Percentiles rank a stretch among this genome's conserved stretches.
Evolutionary conservation across 345 rosid species (phyloP).

Genomic region (Pugionium cornutum): DNA sequence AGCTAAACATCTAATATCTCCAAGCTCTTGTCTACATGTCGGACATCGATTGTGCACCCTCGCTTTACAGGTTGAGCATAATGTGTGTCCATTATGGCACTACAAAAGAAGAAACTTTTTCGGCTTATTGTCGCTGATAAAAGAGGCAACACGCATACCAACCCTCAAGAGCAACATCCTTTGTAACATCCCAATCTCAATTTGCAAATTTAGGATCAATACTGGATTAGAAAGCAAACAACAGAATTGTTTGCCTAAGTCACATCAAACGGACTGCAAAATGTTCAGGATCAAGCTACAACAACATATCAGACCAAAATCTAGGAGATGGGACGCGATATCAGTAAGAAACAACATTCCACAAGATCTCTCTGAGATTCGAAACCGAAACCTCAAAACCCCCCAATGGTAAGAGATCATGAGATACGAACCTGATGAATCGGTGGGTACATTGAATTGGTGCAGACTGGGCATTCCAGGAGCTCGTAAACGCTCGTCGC

Average conservation of each 20-base stretch:
- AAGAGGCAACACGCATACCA: neutral
- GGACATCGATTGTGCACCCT: slow-evolving; percentile 80
- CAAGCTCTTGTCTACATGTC: slow-evolving; percentile 78
- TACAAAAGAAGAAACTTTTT: slow-evolving; percentile 33
- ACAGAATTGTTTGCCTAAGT: too few species aligned
- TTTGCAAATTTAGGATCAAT: too few species aligned
- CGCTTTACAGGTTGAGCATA: slow-evolving; percentile 78
- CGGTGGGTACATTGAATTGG: slow-evolving; percentile 98
- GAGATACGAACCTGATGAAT: slow-evolving; percentile 81
- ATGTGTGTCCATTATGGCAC: slow-evolving; percentile 82
- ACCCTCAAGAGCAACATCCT: neutral
- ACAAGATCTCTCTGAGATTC: too few species aligned
- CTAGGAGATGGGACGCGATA: too few species aligned
- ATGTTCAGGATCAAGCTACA: too few species aligned
- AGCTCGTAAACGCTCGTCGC: slow-evolving; percentile 93
- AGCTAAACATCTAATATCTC: slow-evolving; percentile 81
- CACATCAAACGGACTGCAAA: too few species aligned
- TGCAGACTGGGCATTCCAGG: slow-evolving; percentile 98
- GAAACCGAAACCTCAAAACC: too few species aligned
- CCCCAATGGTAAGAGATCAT: too few species aligned
- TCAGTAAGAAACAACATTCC: too few species aligned
- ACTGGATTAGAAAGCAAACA: too few species aligned
- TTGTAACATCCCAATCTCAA: too few species aligned
- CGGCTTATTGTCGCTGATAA: neutral
- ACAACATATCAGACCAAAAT: too few species aligned